Base-by-base conservation (phyloP, 129 eudicot species). In the Glebionis coronaria region DNA sequence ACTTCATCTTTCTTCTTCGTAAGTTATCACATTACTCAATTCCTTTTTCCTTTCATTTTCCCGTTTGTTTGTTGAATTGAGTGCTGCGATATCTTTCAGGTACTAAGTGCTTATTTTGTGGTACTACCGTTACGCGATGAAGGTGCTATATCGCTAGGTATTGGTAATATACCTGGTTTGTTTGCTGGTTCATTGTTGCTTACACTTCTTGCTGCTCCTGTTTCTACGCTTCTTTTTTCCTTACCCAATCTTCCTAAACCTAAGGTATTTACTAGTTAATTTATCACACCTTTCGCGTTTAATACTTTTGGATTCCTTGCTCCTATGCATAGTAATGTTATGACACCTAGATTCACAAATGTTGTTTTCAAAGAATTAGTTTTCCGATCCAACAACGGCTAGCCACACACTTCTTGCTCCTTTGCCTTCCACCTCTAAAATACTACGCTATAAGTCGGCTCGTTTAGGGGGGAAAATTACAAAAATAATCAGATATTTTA, bases 71-170 rank as follows among this genome's bases (percentile, higher is more conserved):
- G 0, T 3, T 11, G 14, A 49, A 12, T 49, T 54, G 42, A 29
- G 29, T 14, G 4, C 0, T 20, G 3, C 14, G 10, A 35, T 21
- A 9, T 14, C 8, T 5, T 58, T 77, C 95, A 93, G 98, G 85
- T 93, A 55, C 73, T 93, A 69, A 89, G 86, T 56, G 97, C 97
- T 8, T 93, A 93, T 70, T 93, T 93, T 69, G 95, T 89, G 80
- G 87, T 93, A 11, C 81, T 93, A 50, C 98, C 98, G 10, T 84
- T 93, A 71, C 90, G 98, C 3, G 98, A 93, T 77, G 98, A 93
- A 88, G 98, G 98, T 21, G 98, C 95, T 0, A 82, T 93, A 11
- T 93, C 98, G 0, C 69, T 93, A 55, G 98, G 98, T 19, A 80
- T 93, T 40, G 86, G 74, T 21, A 84, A 82, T 58, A 85, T 93